These are phyloP conservation scores for Fusarium acutatum DNA, from an alignment of 2,329 filamentous ascomycete genomes.

Conservation along the genomic window DNA sequence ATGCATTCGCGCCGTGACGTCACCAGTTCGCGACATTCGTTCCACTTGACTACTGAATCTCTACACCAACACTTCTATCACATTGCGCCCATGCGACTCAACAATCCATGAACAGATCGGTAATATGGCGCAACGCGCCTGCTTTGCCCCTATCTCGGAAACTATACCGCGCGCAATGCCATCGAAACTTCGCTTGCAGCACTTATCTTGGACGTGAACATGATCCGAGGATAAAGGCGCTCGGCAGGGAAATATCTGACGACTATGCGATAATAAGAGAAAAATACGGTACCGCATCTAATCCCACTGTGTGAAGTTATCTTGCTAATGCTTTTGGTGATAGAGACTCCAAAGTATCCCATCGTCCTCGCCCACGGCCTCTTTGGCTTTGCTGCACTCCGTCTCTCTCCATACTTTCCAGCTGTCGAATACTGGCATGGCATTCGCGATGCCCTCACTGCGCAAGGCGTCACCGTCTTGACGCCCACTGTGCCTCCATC, in stretches of 20 bases:
- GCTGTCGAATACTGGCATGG: slow-evolving; percentile 72
- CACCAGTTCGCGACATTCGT: slow-evolving; percentile 6
- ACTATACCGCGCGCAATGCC: slow-evolving; percentile 3
- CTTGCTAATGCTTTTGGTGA: slow-evolving; percentile 3
- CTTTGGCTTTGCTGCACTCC: slow-evolving; percentile 69
- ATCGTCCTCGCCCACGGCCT: slow-evolving; percentile 73
- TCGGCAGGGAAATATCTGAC: slow-evolving; percentile 54
- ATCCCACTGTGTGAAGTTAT: no score
- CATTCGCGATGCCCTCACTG: slow-evolving; percentile 65
- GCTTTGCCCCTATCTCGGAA: background rate
- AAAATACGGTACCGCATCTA: slow-evolving; percentile 50
- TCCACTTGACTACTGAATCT: background rate
- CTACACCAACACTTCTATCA: background rate
- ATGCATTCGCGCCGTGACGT: slow-evolving; percentile 29
- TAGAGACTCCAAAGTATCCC: slow-evolving; percentile 66
- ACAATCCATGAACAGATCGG: slow-evolving; percentile 35
- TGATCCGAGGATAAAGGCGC: slow-evolving; percentile 53
- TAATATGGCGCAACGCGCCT: slow-evolving; percentile 23
- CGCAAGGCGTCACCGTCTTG: slow-evolving; percentile 64
- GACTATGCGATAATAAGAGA: slow-evolving; percentile 57
- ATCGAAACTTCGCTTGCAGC: slow-evolving; percentile 24
- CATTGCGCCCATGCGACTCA: slow-evolving; percentile 4
- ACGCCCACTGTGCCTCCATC: slow-evolving; percentile 69
- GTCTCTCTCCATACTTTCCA: slow-evolving; percentile 60
- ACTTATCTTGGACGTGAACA: slow-evolving; percentile 21